Base-by-base conservation (phyloP, 2,329 filamentous ascomycete species). In the Aspergillus sp. region DNA sequence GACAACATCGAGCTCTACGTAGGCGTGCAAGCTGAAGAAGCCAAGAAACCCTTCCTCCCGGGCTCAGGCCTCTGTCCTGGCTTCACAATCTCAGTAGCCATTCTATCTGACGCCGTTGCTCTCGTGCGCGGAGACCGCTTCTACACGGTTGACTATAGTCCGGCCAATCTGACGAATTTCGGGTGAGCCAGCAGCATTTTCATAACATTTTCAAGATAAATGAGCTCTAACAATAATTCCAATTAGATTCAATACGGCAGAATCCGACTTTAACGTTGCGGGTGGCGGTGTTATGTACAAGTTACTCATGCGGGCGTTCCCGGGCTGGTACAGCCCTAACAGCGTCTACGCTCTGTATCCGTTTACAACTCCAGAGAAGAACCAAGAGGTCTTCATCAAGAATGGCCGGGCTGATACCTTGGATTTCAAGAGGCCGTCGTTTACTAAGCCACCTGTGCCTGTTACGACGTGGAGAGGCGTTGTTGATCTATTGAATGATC, bases 1-100 rank as follows among this genome's bases (percentile, higher is more conserved):
- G 80, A 83, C 46, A 73, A 76, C 7, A 77, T 83, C 11, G 84
- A 87, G 65, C 69, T 87, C 6, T 86, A 86, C 61, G 83, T 83
- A 2, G 83, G 83, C 7, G 64, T 86, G 6, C 78, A 84, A 63
- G 75, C 81, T 6, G 84, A 86, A 67, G 77, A 80, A 56, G 76
- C 82, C 9, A 86, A 86, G 64, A 77, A 79, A 7, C 66, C 82
- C 0, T 79, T 82, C 66, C 62, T 66, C 0, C 77, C 78, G 2
- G 79, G 79, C 12, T 79, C 75, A 50, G 80, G 79, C 1, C 66
- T 82, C 2, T 83, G 79, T 62, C 74, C 79, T 2, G 82, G 83
- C 53, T 77, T 68, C 54, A 78, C 77, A 0, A 73, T 75, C 12
- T 74, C 75, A 1, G 61, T 72, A 52, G 76, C 75, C 4, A 73